Evolutionary conservation across 768 basidiomycete genomes (phyloP).

Genomic region (Cantharellus cinnabarinus): DNA sequence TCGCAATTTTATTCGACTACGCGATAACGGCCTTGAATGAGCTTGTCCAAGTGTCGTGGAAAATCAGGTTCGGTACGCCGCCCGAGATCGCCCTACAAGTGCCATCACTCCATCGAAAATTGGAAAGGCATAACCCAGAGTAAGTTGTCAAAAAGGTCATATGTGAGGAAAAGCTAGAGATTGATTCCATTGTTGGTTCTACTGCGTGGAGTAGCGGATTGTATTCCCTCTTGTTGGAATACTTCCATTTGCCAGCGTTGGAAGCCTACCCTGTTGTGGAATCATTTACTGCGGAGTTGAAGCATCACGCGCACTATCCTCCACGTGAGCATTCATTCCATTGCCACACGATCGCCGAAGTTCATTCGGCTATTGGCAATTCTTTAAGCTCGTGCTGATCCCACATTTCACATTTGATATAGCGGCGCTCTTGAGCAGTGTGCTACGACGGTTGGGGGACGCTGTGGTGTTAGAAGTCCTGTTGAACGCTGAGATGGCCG

Average conservation of each 20-base stretch:
- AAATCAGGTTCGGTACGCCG: not conserved
- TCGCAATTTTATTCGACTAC: not conserved
- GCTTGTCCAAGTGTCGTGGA: not conserved
- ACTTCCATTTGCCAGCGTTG: not conserved
- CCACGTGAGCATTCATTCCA: not conserved
- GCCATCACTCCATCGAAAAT: not conserved
- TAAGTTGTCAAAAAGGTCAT: too few relatives aligned
- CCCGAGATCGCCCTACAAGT: not conserved
- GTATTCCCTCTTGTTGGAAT: not conserved
- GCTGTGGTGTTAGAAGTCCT: not conserved
- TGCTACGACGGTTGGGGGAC: not conserved
- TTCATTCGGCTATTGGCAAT: not conserved
- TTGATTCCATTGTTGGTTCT: not conserved
- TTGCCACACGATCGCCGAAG: not conserved
- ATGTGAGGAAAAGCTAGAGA: too few relatives aligned
- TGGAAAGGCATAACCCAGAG: too few relatives aligned
- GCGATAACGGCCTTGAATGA: not conserved
- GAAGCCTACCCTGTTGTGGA: not conserved
- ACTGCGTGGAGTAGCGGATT: not conserved
- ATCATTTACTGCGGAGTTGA: not conserved
- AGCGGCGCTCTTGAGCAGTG: not conserved
- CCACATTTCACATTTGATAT: not conserved
- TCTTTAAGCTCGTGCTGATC: not conserved
- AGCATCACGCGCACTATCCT: not conserved
- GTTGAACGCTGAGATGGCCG: not conserved